These are phyloP conservation scores for Ceratobasidium papillatum DNA, from an alignment of 1,284 basidiomycete genomes.

Conservation along the genomic window DNA sequence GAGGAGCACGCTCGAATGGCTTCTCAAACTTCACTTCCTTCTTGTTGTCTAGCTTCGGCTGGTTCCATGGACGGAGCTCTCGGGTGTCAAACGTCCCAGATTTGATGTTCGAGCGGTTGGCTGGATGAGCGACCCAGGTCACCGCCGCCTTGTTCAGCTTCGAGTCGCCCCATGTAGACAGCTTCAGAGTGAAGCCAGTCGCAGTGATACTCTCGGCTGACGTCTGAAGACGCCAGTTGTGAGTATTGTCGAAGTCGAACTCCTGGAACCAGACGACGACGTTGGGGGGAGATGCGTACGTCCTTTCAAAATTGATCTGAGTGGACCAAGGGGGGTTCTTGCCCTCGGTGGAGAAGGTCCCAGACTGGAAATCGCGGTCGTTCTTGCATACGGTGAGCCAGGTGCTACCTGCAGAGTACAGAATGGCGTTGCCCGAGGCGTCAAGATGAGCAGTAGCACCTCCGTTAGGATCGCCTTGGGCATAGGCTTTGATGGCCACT, in stretches of 20 bases:
- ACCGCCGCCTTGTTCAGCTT: slow-evolving; percentile 23
- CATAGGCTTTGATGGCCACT: not conserved
- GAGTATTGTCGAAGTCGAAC: slow-evolving; percentile 11
- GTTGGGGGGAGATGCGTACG: slow-evolving; percentile 30
- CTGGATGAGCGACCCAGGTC: slow-evolving; percentile 40
- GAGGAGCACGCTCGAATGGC: slow-evolving; percentile 16
- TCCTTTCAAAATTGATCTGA: slow-evolving; percentile 23
- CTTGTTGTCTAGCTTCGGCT: not conserved
- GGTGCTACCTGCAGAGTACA: slow-evolving; percentile 22
- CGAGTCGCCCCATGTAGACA: slow-evolving; percentile 38
- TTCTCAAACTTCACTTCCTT: slow-evolving; percentile 7
- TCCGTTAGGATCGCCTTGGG: not conserved
- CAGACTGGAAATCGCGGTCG: slow-evolving; percentile 29
- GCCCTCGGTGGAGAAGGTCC: slow-evolving; percentile 24
- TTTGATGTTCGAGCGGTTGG: slow-evolving; percentile 22
- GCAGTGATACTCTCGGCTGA: slow-evolving; percentile 16
- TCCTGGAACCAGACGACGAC: slow-evolving; percentile 29
- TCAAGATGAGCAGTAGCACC: slow-evolving; percentile 11
- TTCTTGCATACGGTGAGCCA: slow-evolving; percentile 17
- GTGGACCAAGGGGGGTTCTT: not conserved
- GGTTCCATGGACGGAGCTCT: slow-evolving; percentile 14
- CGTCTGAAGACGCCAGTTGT: slow-evolving; percentile 20
- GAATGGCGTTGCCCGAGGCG: slow-evolving; percentile 18
- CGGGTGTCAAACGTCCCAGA: slow-evolving; percentile 15
- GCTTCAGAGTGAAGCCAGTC: slow-evolving; percentile 36